These are phyloP conservation scores for Phytophthora palmivora DNA, from an alignment of 352 stramenopile species.

Conservation along the genomic window DNA sequence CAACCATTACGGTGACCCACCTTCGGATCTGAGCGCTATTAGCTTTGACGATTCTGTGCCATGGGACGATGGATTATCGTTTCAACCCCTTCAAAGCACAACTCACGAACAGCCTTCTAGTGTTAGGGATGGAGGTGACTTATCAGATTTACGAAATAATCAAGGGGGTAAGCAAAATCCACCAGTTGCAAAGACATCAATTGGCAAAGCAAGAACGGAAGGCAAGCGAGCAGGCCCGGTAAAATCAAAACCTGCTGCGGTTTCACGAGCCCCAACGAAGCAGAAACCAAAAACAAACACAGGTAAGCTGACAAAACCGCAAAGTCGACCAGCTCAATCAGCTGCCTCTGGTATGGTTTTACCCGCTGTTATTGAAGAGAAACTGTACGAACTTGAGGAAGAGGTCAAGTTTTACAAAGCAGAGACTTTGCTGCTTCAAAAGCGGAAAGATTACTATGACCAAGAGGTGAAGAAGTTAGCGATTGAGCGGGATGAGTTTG, in stretches of 20 bases:
- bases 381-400: slow-evolving; percentile 79
- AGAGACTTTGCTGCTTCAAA: slow-evolving; percentile 81
- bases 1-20: slow-evolving; percentile 23
- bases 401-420: slow-evolving; percentile 90
- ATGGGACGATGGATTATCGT: slow-evolving; percentile 67
- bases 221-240: not conserved
- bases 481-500: slow-evolving; percentile 58
- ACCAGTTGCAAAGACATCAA: slow-evolving; percentile 3
- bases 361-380: slow-evolving; percentile 82
- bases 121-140: too few species aligned
- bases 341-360: slow-evolving; percentile 39
- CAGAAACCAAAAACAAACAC: slow-evolving; percentile 15
- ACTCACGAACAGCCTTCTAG: slow-evolving; percentile 5
- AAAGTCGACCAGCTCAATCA: slow-evolving; percentile 6
- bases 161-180: slow-evolving; percentile 30
- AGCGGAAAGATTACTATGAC: slow-evolving; percentile 71
- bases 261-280: slow-evolving; percentile 6
- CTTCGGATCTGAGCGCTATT: slow-evolving; percentile 74
- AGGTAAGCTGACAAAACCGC: slow-evolving; percentile 12
- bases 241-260: slow-evolving; percentile 15
- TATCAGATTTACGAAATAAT: slow-evolving; percentile 29
- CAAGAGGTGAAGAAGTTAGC: slow-evolving; percentile 67
- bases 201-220: slow-evolving; percentile 14
- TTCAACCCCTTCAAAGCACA: slow-evolving; percentile 39
- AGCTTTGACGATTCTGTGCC: slow-evolving; percentile 85